Evolutionary conservation across 225 moss, liverwort and hornwort genomes (phyloP).

Genomic region (Asterella californica): DNA sequence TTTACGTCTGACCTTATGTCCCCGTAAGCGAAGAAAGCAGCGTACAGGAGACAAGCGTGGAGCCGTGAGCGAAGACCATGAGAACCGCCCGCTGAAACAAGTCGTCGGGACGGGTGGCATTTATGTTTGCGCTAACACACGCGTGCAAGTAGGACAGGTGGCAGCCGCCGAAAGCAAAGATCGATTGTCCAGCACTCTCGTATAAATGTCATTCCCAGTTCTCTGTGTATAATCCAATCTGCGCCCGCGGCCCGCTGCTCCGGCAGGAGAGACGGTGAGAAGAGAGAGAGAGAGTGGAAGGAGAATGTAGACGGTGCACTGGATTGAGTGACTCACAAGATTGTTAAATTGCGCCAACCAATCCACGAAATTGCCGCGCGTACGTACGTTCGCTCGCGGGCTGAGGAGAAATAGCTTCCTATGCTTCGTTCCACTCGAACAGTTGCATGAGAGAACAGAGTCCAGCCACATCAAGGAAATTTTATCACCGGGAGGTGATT

Average conservation of each 20-base stretch:
- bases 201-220: neutral
- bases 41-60: too few species aligned
- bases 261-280: neutral
- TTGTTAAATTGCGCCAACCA: too few species aligned
- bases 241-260: neutral
- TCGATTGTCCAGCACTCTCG: neutral
- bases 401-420: neutral
- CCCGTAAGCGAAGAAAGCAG: neutral
- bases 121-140: neutral
- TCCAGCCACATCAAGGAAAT: neutral
- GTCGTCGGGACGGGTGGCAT: constrained; percentile 4
- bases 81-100: neutral
- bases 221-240: neutral
- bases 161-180: neutral
- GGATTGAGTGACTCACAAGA: too few species aligned
- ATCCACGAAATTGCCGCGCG: too few species aligned
- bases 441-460: neutral
- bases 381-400: neutral
- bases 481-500: neutral
- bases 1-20: neutral
- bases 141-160: neutral
- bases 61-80: neutral
- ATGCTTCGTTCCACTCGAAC: neutral
- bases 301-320: too few species aligned
- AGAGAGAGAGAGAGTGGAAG: too few species aligned